Percentiles rank a stretch among this genome's conserved stretches.
Evolutionary conservation across 2,329 filamentous ascomycete genomes (phyloP).

Genomic region (Hysterium pulicare): DNA sequence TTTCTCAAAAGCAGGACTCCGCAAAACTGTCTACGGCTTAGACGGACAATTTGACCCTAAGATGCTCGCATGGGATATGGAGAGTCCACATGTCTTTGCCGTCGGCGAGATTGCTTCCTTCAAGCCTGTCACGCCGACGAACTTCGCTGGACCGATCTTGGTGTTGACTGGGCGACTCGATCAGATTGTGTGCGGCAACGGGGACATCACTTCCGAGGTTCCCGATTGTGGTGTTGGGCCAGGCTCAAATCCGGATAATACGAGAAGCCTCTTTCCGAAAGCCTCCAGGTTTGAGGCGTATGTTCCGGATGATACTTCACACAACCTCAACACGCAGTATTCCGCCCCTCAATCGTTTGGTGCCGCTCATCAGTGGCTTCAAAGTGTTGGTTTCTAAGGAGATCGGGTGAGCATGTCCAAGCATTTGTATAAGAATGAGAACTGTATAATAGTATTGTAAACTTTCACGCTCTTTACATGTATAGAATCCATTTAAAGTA

Average conservation of each 20-base stretch:
- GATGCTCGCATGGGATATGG: constrained; percentile 3
- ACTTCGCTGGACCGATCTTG: neutral
- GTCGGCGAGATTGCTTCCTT: constrained; percentile 5
- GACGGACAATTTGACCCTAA: constrained; percentile 4
- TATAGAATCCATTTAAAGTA: too few species aligned
- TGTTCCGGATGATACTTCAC: constrained; percentile 3
- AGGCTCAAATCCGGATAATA: neutral
- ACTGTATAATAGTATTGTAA: too few species aligned
- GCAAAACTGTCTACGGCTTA: constrained; percentile 2
- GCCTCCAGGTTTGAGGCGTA: constrained; percentile 3
- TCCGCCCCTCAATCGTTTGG: constrained; percentile 4
- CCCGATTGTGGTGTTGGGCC: constrained; percentile 4
- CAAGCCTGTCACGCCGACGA: constrained; percentile 1
- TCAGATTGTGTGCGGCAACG: neutral
- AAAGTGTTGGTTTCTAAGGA: neutral
- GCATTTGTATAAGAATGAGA: too few species aligned
- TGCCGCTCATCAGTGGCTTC: neutral
- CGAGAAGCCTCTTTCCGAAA: neutral
- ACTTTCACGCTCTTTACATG: too few species aligned
- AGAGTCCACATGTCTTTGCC: constrained; percentile 4
- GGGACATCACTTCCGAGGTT: constrained; percentile 1
- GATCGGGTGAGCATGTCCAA: too few species aligned
- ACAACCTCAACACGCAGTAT: constrained; percentile 4
- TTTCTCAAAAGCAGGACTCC: neutral
- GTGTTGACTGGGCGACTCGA: neutral